phyloP scores from a whole-genome alignment of 257 asterid genomes.

The Gentiana dahurica region DNA sequence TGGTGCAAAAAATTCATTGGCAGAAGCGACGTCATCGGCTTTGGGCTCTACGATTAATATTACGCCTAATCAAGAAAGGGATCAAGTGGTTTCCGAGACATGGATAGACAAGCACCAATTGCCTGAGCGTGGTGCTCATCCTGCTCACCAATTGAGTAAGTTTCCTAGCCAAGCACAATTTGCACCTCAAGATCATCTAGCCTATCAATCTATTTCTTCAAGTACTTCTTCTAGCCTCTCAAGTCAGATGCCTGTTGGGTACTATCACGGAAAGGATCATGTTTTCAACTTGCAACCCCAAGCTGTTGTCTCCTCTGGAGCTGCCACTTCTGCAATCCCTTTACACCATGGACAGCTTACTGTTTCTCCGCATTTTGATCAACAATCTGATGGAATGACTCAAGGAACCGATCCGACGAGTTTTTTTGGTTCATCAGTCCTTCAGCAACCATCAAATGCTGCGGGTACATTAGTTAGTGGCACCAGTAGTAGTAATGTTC shows the following conservation, averaged over 20 bases:
- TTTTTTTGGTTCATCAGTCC: conserved; percentile 37
- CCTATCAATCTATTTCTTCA: conserved; percentile 26
- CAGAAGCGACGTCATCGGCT: conserved; percentile 23
- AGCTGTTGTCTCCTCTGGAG: conserved; percentile 28
- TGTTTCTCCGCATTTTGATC: conserved; percentile 32
- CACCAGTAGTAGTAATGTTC: conserved; percentile 28
- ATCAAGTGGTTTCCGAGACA: conserved; percentile 23
- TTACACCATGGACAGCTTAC: conserved; percentile 43
- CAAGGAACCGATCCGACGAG: conserved; percentile 43
- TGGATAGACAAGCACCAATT: conserved; percentile 49
- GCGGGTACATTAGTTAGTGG: conserved; percentile 31
- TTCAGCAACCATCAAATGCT: conserved; percentile 47
- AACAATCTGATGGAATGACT: conserved; percentile 40
- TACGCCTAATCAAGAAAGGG: conserved; percentile 24
- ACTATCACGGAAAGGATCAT: conserved; percentile 36
- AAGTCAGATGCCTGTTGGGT: conserved; percentile 30
- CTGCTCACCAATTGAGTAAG: conserved; percentile 35
- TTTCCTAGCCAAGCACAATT: conserved; percentile 38
- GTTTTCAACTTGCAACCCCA: conserved; percentile 29
- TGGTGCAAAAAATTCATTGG: conserved; percentile 31
- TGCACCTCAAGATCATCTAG: conserved; percentile 37
- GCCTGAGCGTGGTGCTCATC: conserved; percentile 31
- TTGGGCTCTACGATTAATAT: conserved; percentile 26
- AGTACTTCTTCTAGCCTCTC: conserved; percentile 20
- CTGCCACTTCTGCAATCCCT: conserved; percentile 28